Evolutionary conservation across 352 stramenopile species (phyloP), one percentile per base, ranked within the genome.

Genomic region (Globisporangium cystogenes): DNA sequence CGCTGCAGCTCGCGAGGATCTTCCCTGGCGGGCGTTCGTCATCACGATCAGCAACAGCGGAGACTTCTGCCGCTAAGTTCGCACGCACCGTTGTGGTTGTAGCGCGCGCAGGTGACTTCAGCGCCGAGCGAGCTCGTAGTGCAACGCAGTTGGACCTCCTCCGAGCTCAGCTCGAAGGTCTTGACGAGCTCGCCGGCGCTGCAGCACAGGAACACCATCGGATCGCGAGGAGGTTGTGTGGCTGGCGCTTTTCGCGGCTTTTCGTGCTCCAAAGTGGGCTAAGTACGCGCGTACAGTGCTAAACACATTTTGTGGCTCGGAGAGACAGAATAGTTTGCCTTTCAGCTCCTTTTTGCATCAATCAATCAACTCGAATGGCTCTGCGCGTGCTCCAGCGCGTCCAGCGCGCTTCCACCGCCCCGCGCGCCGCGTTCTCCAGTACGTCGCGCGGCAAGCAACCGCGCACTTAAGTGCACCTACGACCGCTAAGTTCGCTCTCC

Each of bases 1-100:
- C 63, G 33, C 71, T 82, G 36, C 65, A 83, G 56, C 75, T 86
- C 42, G 67, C 77, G 33, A 89, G 64, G 52, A 89, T 86, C 52
- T 78, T 75, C 26, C 77, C 67, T 76, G 7, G 14, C 6, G 3
- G 33, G 33, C 3, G 12, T 11, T 37, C 12, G 1, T 37, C 11
- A 14, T 36, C 31, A 36, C 8, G 26, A 29, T 29, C 26, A 37
- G 14, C 33, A 18, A 12, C 33, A 36, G 31, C 8, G 15, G 2
- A 12, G 31, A 3, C 8, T 2, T 15, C 7, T 11, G 31, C 7
- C 15, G 4, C 41, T n/a, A 31, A n/a, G 41, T 4, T 33, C 21
- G 15, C 4, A 26, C 51, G 23, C 43, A 72, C 67, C 75, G 40
- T 89, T 86, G 65, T 86, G 75, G 50, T 82, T 89, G 51, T 77